Base-by-base conservation (phyloP, 2,329 filamentous ascomycete species). In the Tolypocladium tropicale region DNA sequence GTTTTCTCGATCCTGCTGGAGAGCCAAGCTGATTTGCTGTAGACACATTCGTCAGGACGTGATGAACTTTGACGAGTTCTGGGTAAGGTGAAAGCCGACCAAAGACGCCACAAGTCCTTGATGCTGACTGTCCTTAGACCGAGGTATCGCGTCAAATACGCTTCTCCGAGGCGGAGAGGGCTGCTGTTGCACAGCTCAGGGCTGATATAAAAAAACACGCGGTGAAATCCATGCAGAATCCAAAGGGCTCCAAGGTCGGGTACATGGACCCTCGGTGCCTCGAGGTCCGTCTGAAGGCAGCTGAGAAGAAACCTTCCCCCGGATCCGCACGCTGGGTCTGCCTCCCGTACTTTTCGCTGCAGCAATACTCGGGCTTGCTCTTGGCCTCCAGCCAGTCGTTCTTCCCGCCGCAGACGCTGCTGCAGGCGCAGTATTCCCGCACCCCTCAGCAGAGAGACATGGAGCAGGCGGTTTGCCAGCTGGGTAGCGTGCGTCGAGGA, bases 321-420 rank as follows among this genome's bases (percentile, higher is more conserved):
- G 52, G 58, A 11, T 53, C 60, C 1, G 67, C 67, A 0, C 69
- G 67, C 23, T 78, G 75, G 75, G 59, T 77, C 3, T 77, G 73
- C 33, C 63, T 78, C 16, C 77, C 77, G 0, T 79, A 78, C 58
- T 78, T 80, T 59, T 70, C 69, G 2, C 67, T 79, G 0, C 70
- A 76, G 53, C 68, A 69, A 28, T 78, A 77, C 56, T 71, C 71
- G 0, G 74, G 73, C 2, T 60, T 75, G 2, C 62, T 67, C 2
- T 64, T 65, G 6, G 65, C 66, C 1, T 65, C 67, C 1, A 67
- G 63, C 30, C 50, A 65, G 7, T 64, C 65, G 6, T 63, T 67
- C 1, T 78, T 76, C 53, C 76, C 76, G 1, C 64, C 70, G 2
- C 68, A 72, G 53, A 77, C 75, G 1, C 59, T 78, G 6, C 61